Percentiles rank a stretch among this genome's conserved stretches.
Evolutionary conservation across 2,329 filamentous ascomycete genomes (phyloP).

Genomic region (Fusarium continuum): DNA sequence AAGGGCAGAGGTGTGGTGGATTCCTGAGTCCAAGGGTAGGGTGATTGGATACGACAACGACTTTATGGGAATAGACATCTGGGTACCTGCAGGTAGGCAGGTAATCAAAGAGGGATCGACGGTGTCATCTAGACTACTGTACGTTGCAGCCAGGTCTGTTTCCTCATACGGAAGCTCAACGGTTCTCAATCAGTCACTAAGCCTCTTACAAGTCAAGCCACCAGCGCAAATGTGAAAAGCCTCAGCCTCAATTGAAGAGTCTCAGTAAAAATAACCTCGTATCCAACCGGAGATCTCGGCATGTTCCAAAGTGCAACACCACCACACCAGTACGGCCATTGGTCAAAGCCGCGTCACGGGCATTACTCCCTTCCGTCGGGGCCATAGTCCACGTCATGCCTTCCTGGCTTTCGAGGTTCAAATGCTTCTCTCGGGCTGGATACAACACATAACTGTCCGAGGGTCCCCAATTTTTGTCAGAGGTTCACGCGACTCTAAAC

Average conservation of each 20-base stretch:
- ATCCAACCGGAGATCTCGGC: conserved; percentile 35
- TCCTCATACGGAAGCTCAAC: not conserved
- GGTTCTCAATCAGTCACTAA: conserved; percentile 4
- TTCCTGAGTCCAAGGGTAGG: not conserved
- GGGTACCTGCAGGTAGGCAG: conserved; percentile 4
- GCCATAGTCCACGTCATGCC: conserved; percentile 35
- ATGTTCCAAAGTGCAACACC: conserved; percentile 28
- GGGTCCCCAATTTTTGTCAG: conserved; percentile 2
- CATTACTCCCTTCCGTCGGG: conserved; percentile 22
- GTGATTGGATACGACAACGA: not conserved
- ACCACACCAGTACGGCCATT: conserved; percentile 25
- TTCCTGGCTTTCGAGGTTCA: conserved; percentile 11
- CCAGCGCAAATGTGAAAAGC: too few relatives aligned
- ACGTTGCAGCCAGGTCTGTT: conserved; percentile 15
- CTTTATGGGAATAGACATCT: not conserved
- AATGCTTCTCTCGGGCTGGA: conserved; percentile 6
- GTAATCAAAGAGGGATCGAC: conserved; percentile 7
- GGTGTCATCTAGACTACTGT: conserved; percentile 18
- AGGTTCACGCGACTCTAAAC: not conserved
- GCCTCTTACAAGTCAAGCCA: conserved; percentile 12
- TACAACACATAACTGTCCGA: conserved; percentile 8
- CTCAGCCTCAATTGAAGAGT: conserved; percentile 10
- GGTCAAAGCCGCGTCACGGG: conserved; percentile 35
- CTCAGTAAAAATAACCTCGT: conserved; percentile 17
- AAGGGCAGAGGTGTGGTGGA: too few relatives aligned